Evolutionary conservation across 768 basidiomycete genomes (phyloP), one percentile per base, ranked within the genome.

Genomic region (Chlorophyllum brunneum): DNA sequence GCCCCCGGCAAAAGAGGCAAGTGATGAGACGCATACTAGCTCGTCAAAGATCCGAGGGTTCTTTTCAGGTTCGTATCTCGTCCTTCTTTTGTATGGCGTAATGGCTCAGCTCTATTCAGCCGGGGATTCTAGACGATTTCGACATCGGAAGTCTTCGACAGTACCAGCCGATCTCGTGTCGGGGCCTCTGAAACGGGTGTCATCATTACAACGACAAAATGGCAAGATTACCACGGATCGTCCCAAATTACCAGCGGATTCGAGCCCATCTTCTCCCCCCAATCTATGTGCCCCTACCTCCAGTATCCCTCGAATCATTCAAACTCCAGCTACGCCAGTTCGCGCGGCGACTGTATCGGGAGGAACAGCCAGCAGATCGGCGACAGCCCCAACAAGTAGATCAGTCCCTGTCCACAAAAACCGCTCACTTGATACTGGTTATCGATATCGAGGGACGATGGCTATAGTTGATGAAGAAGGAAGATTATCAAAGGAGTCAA

Each of bases 381-480:
- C 44, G 18, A 20, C 15, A 2, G 11, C 43, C n/a, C 18, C 36
- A 2, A 20, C 36, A 49, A 46, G 36, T 27, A 31, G 47, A 45
- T 37, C 29, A 15, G 24, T 31, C 4, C 51, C 23, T 49, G 31
- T 16, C 39, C 31, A 34, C 5, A 48, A 56, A 45, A 66, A 67
- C 39, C 59, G 59, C 34, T 74, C 74, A 1, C 51, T 70, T 36
- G 75, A 76, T 37, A 71, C 69, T 3, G 66, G 65, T 10, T 65
- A 65, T 51, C 61, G 68, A n/a, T 71, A 69, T 55, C 68, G 67
- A 33, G 63, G 64, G 5, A 51, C 58, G 8, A 69, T 73, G 70
- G 64, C 64, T 47, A 64, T 67, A 13, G 67, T 73, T 9, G 66
- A 69, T 49, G 74, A 74, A 50, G 70, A 70, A 51, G 65, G 61